phyloP scores from a whole-genome alignment of 2,329 filamentous ascomycete genomes.

The Microdochium bolleyi region DNA sequence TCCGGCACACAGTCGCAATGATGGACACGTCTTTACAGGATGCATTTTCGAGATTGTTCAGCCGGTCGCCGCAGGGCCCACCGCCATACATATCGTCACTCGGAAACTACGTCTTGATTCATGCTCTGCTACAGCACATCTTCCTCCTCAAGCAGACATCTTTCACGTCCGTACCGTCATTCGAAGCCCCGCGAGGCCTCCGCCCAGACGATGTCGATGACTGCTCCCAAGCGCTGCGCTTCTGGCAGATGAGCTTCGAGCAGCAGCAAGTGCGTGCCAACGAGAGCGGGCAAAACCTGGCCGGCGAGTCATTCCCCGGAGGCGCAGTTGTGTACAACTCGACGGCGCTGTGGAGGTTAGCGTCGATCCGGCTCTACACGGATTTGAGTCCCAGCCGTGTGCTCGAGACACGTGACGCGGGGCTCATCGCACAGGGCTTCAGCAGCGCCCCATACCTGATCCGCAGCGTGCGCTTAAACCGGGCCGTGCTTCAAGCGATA shows the following conservation, averaged over 20 bases:
- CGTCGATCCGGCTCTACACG: conserved; percentile 58
- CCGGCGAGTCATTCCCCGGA: conserved; percentile 42
- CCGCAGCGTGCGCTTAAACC: conserved; percentile 50
- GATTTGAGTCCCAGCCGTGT: conserved; percentile 55
- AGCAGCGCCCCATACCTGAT: conserved; percentile 49
- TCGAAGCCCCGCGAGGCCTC: conserved; percentile 40
- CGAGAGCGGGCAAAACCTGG: conserved; percentile 35
- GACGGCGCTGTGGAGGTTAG: conserved; percentile 50
- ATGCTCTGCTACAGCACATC: conserved; percentile 65
- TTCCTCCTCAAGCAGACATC: conserved; percentile 60
- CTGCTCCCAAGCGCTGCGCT: conserved; percentile 43
- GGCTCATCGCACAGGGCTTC: conserved; percentile 53
- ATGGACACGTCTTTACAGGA: conserved; percentile 49
- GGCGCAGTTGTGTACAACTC: conserved; percentile 61
- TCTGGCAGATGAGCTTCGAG: conserved; percentile 53
- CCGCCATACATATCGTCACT: conserved; percentile 47
- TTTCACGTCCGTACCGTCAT: conserved; percentile 38
- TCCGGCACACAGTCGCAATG: conserved; percentile 39
- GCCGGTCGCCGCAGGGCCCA: conserved; percentile 38
- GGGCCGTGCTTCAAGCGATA: conserved; percentile 59
- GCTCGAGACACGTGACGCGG: conserved; percentile 57
- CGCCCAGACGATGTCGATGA: conserved; percentile 49
- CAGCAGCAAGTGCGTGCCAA: conserved; percentile 43
- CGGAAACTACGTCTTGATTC: conserved; percentile 65
- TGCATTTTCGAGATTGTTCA: conserved; percentile 46